Evolutionary conservation across 371 early-diverging fungal genomes (phyloP), one percentile per base, ranked within the genome.

Genomic region (Mucor sp.): DNA sequence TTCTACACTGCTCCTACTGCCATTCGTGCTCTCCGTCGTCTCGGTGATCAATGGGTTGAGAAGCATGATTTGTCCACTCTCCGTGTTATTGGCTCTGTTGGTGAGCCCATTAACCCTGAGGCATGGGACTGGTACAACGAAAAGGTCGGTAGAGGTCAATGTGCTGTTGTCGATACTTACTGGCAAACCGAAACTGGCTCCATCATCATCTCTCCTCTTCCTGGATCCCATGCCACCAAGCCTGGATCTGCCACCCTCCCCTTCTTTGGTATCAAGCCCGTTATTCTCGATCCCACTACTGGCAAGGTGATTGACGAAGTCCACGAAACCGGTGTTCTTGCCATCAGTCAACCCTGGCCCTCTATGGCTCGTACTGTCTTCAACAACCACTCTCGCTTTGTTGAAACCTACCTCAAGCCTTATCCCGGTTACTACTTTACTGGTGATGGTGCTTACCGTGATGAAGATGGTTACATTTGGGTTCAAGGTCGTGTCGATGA

Each of bases 1-100:
- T 93, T 99, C 70, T 99, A 99, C 79, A 99, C 99, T 25, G 98
- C 99, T 0, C 99, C 99, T 21, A 99, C 99, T 7, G 97, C 97
- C 39, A 94, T 99, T 68, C 92, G 99, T 58, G 94, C 97, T 6
- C 85, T 99, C 64, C 90, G 94, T 63, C 89, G 94, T 33, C 76
- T 92, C 25, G 97, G 97, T 55, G 93, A 97, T 68, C 81, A 89
- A 35, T 87, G 86, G 84, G 85, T 95, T 41, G 80, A 87, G 60
- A 83, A 84, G 14, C 85, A 89, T 72, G 87, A 92, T 60, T 83
- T 97, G 62, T 84, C 88, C 28, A 83, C 91, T 11, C 87, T 99
- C 48, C 87, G 97, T 58, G 89, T 96, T 25, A 89, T 99, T 23
- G 99, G 97, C 23, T 91, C 94, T 57, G 99, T 99, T 12, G 99